Base-by-base conservation (phyloP, 495 filamentous ascomycete genomes). In the Aspergillus indologenus region DNA sequence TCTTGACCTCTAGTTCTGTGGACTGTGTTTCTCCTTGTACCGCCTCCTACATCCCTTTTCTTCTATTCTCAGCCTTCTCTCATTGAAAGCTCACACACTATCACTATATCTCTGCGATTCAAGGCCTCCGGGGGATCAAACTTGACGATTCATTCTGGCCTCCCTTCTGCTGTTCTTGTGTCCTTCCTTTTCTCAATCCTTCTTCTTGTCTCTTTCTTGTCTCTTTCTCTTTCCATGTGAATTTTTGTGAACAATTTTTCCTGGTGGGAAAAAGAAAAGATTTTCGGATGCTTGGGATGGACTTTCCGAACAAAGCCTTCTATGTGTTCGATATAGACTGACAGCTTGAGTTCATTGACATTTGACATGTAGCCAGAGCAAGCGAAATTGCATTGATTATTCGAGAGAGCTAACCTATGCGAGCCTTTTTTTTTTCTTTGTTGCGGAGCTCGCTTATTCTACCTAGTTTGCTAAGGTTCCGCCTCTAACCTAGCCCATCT, bases 241-340 rank as follows among this genome's bases (percentile, higher is more conserved):
- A 52, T 59, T 57, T 60, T 44, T 31, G 43, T 59, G 34, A 52
- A 68, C 65, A 11, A 57, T 26, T 64, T 44, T 51, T 66, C 54
- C 14, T 57, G 56, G 46, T 23, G 40, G 19, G 42, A 40, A 40
- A 40, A 40, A 11, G 12, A 40, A 40, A 40, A 40, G 34, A 64
- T 20, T 49, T 47, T 57, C n/a, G 19, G 15, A 54, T 61, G 43
- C 19, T 54, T 56, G 22, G 17, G 49, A 58, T 53, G 43, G 42
- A 48, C 42, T 42, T 57, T 47, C 46, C 24, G 46, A 26, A n/a
- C n/a, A n/a, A n/a, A 40, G 12, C 12, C 12, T 15, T 15, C 34
- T 40, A 15, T 40, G 34, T 34, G 40, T 56, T 56, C 61, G 57
- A 49, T 65, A 59, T 58, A 59, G 66, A 67, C 52, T 67, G 54